Base-by-base conservation (phyloP, 257 asterid genomes). In the Solanum clarkiae region DNA sequence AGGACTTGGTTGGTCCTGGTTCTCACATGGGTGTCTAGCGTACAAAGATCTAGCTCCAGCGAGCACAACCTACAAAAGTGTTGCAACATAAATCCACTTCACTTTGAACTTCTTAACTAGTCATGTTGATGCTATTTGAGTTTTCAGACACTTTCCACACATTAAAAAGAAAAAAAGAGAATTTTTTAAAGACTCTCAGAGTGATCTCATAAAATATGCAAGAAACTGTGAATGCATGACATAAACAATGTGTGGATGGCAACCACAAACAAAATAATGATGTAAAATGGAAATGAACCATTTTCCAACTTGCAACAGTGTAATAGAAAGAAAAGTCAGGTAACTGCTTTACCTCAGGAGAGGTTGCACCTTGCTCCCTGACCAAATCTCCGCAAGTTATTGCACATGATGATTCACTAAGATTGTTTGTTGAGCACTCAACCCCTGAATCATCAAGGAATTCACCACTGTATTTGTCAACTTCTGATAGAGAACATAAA, bases 1-100 rank as follows among this genome's bases (percentile, higher is more conserved):
- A 80, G 98, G 98, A 90, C 99, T 95, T 80, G 98, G 98, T 70
- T 96, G 98, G 60, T 94, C 98, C 91, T 90, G 98, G 85, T 90
- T 94, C 85, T 94, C 98, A 79, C 86, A 86, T 57, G 87, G 90
- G 85, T 87, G 91, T 80, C 92, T 91, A 80, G 91, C 83, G 44
- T 84, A 66, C 86, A 84, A 68, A 86, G 88, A 84, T 81, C 91
- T 92, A 29, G 84, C 80, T 32, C 81, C 49, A 13, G 88, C 84
- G 7, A 91, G 55, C 81, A 80, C 89, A 45, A 84, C 84, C 98
- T 95, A 94, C 90, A 90, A 84, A 86, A 66, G 80, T 12, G 29
- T 70, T 85, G 86, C 49, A 82, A 8, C 40, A 60, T 69, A 59
- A 26, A 24, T 79, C 17, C 36, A 32, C 36, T 32, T 32, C 26